Evolutionary conservation across 345 rosid species (phyloP).

Genomic region (Rhizophora mangle): DNA sequence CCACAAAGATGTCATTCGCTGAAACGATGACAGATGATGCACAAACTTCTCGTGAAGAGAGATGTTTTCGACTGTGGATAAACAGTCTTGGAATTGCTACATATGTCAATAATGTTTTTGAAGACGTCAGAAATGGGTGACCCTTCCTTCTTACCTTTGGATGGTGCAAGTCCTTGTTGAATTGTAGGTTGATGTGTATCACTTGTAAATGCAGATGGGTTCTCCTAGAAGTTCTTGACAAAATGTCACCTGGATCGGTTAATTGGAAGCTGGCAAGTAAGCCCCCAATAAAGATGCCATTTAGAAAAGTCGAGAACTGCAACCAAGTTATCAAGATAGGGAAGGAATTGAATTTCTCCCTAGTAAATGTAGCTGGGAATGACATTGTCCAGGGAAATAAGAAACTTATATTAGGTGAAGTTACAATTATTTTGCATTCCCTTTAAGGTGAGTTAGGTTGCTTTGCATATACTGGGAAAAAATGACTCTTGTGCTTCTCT

Average conservation of each 20-base stretch:
- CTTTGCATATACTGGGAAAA: neutral
- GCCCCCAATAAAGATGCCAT: conserved; percentile 95
- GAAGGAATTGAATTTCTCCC: conserved; percentile 68
- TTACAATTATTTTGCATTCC: conserved; percentile 1
- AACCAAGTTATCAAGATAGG: conserved; percentile 80
- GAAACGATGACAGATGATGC: conserved; percentile 99
- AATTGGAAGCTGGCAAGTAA: conserved; percentile 81
- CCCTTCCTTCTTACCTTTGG: conserved; percentile 11
- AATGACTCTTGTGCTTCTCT: neutral
- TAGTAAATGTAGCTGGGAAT: conserved; percentile 97
- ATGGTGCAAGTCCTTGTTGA: conserved; percentile 1
- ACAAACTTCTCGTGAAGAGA: conserved; percentile 92
- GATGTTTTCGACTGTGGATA: conserved; percentile 98
- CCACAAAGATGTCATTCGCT: conserved; percentile 63
- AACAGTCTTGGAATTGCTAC: conserved; percentile 87
- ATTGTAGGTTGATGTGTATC: conserved; percentile 19
- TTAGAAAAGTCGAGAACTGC: conserved; percentile 87
- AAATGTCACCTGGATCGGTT: conserved; percentile 61
- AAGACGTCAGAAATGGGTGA: conserved; percentile 95
- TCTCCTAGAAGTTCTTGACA: conserved; percentile 84
- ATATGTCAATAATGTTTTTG: conserved; percentile 78
- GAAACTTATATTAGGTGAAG: conserved; percentile 71
- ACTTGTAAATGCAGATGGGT: conserved; percentile 63
- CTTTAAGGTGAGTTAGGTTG: neutral
- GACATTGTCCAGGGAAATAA: conserved; percentile 92